A percentile compares a stretch with the other conserved stretches of the same genome.
Evolutionary conservation across 768 basidiomycete genomes (phyloP).

Genomic region (Hydnomerulius pinastri): DNA sequence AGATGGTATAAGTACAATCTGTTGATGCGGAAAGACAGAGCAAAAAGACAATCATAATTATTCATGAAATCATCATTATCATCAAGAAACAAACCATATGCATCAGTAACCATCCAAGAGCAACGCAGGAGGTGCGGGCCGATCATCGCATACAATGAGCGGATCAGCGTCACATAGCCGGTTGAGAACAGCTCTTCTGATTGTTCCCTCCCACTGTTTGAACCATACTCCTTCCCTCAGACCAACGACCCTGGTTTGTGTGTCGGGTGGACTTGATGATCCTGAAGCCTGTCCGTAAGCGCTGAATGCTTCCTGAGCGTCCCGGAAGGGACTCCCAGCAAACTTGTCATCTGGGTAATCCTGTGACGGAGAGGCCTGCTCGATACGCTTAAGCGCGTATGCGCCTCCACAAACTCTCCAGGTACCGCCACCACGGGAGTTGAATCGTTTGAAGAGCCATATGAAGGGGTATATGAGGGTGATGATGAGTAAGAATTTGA

Average conservation of each 20-base stretch:
- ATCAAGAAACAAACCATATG: too few relatives aligned
- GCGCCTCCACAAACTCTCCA: slow-evolving; percentile 81
- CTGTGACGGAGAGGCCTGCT: slow-evolving; percentile 16
- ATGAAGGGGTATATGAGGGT: slow-evolving; percentile 77
- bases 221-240: slow-evolving; percentile 80
- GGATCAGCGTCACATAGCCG: slow-evolving; percentile 40
- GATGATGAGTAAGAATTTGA: slow-evolving; percentile 68
- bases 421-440: slow-evolving; percentile 63
- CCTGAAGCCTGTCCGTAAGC: slow-evolving; percentile 17
- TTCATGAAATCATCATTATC: neutral
- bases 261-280: slow-evolving; percentile 29
- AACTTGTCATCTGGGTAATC: slow-evolving; percentile 6
- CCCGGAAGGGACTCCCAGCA: slow-evolving; percentile 6
- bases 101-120: slow-evolving; percentile 29
- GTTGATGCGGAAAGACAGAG: neutral
- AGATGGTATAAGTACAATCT: neutral
- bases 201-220: slow-evolving; percentile 70
- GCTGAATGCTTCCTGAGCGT: neutral
- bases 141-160: slow-evolving; percentile 32
- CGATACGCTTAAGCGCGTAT: slow-evolving; percentile 62
- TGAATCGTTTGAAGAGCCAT: slow-evolving; percentile 77
- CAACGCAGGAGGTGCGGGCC: slow-evolving; percentile 9
- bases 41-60: neutral
- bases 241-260: slow-evolving; percentile 48
- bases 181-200: slow-evolving; percentile 56